Evolutionary conservation across 2,329 filamentous ascomycete genomes (phyloP), one percentile per base, ranked within the genome.

Genomic region (Basipetospora chlamydospora): DNA sequence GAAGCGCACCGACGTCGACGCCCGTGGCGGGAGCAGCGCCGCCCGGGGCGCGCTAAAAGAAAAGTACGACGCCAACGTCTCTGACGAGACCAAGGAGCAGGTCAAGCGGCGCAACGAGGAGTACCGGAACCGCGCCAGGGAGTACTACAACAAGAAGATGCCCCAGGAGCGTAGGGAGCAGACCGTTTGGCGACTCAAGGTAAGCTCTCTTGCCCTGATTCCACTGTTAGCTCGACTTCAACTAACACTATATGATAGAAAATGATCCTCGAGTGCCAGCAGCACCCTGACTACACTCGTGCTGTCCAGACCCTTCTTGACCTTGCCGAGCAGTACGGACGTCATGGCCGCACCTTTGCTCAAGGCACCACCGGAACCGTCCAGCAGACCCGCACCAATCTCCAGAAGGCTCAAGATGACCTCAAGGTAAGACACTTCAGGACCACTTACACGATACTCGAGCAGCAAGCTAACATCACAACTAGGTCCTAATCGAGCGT

Each of bases 201-300:
- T 58, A 47, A 34, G 47, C 11, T 21, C 25, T n/a, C n/a, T n/a
- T n/a, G n/a, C n/a, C n/a, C n/a, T n/a, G n/a, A n/a, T 17, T 25
- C 15, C 23, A 37, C n/a, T n/a, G n/a, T n/a, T n/a, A n/a, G n/a
- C n/a, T n/a, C n/a, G n/a, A 9, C 22, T 23, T 11, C 5, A 15
- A 26, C 46, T 54, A 44, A 56, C 25, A 88, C 3, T 21, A 4
- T 17, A 15, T 22, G 15, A 16, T 35, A 35, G 76, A 96, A 96
- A 74, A 93, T 96, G 81, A 64, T 98, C 26, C 77, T 95, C 31
- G 90, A 98, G 60, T 86, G 93, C 49, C 90, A 98, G 61, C 83
- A 88, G 39, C 90, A 96, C 52, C 74, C 83, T 40, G 88, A 98
- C 50, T 98, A 96, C 58, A 77, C 87, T 47, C 72, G 81, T 56